phyloP scores from a whole-genome alignment of 176 grass and related monocot species.

The Poa annua region DNA sequence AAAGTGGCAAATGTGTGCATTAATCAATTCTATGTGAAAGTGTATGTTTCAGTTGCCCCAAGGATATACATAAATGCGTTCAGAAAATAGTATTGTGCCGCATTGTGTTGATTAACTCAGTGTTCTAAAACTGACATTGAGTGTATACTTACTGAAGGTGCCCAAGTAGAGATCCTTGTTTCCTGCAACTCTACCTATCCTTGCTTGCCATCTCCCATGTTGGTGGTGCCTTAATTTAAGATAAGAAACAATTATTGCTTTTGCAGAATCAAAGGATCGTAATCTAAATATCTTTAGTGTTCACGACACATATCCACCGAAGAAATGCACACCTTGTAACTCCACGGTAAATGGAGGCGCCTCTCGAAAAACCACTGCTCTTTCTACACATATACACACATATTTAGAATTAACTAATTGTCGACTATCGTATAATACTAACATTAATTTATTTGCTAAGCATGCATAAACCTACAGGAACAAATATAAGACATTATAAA shows the following conservation, averaged over 20 bases:
- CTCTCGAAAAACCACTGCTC: slow-evolving; percentile 83
- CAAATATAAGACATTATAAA: neutral
- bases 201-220: slow-evolving; percentile 91
- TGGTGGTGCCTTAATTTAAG: slow-evolving; percentile 67
- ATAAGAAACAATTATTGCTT: neutral
- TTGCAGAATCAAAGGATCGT: neutral
- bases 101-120: too few species aligned
- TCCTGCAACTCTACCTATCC: slow-evolving; percentile 84
- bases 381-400: slow-evolving; percentile 47
- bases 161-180: slow-evolving; percentile 92
- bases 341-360: slow-evolving; percentile 85
- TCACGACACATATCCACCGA: neutral
- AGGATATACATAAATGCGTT: too few species aligned
- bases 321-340: slow-evolving; percentile 63
- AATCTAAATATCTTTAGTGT: neutral
- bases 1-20: neutral
- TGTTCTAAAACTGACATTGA: too few species aligned
- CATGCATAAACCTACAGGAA: neutral
- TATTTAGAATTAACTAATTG: neutral
- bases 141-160: slow-evolving; percentile 66
- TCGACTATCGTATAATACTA: neutral
- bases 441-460: neutral
- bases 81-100: too few species aligned
- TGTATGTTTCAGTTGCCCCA: neutral
- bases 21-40: neutral